Evolutionary conservation across 148 eudicot species (phyloP), one percentile per base, ranked within the genome.

Genomic region (Rhododendron kiyosumense): DNA sequence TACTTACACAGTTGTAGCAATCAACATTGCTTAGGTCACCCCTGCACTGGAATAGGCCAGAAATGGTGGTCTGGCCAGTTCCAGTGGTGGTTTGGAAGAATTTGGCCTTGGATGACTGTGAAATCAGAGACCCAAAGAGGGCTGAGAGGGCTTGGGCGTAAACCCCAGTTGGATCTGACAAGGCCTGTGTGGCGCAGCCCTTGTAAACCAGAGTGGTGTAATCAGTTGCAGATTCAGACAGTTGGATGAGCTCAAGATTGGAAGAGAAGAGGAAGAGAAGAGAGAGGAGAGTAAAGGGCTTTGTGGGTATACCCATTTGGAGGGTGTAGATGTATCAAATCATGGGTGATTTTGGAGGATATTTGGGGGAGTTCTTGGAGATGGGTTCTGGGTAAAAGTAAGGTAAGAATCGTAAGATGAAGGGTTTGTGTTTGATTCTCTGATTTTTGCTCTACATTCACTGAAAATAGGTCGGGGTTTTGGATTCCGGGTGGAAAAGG

Each of bases 21-120:
- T 94, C 96, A 0, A 81, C 90, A 83, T 90, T 88, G 63, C 92
- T 90, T 1, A 97, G 84, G 85, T 97, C 99, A 17, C 99, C 99
- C 71, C 98, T 89, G 26, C 99, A 97, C 81, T 97, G 99, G 86
- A 86, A 97, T 1, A 97, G 88, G 13, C 99, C 99, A 9, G 92
- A 87, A n/a, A 97, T 87, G n/a, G 95, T 71, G 20, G 92, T 83
- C 61, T 92, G 93, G 59, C 92, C 89, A 49, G 89, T 89, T 22
- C 94, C 94, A 18, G 98, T 15, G 57, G 94, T 87, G 15, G 99
- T 75, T 49, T 95, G 95, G 91, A 59, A 93, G 77, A 92, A 97
- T 77, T 89, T 93, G 85, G 98, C 85, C 82, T 94, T 94, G 74
- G 98, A 92, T 17, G 99, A 93, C 83, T 95, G 98, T 43, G 92